A percentile compares a stretch with the other conserved stretches of the same genome.
phyloP scores from a whole-genome alignment of 441 rosid genomes.

The Bocquillonia castaneifolia region DNA sequence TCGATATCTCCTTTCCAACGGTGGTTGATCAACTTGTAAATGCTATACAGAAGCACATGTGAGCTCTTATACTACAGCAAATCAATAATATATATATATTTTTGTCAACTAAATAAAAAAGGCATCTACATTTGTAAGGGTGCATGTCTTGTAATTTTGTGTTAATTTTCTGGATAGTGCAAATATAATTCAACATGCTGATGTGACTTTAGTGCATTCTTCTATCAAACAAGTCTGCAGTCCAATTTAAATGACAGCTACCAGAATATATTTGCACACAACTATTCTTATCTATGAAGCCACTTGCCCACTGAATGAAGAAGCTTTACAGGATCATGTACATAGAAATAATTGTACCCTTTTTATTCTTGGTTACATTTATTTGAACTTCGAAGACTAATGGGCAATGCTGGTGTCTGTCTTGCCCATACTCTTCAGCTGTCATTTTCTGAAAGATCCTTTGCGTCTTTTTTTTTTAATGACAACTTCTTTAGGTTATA shows the following conservation, averaged over 20 bases:
- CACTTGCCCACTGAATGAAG: background rate
- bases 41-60: slow-evolving; percentile 50
- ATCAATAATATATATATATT: too few species aligned
- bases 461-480: too few species aligned
- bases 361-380: background rate
- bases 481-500: background rate
- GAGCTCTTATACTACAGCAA: slow-evolving; percentile 20
- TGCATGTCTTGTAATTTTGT: background rate
- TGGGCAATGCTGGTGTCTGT: background rate
- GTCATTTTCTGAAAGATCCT: background rate
- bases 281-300: background rate
- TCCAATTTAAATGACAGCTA: background rate
- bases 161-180: background rate
- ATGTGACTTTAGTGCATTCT: background rate
- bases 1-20: slow-evolving; percentile 35
- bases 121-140: too few species aligned
- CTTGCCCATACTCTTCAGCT: background rate
- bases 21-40: slow-evolving; percentile 40
- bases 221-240: background rate
- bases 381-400: background rate
- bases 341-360: background rate
- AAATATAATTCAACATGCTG: background rate
- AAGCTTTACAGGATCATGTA: too few species aligned
- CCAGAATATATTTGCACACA: background rate
- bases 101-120: too few species aligned